phyloP scores from a whole-genome alignment of 108 stramenopile species.

The Epithemia pelagica region DNA sequence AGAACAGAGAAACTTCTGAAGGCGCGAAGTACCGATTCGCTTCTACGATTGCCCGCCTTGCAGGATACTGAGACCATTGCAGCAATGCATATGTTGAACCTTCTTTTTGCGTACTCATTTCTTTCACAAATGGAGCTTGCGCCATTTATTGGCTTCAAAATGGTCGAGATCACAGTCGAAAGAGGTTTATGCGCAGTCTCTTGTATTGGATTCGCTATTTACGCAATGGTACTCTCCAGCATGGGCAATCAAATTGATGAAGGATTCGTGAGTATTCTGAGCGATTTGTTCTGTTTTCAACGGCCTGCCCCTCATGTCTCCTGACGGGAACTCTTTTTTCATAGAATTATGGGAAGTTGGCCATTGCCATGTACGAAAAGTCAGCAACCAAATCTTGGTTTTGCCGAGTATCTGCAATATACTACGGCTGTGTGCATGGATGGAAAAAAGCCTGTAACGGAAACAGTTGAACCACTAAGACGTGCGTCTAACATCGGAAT shows the following conservation, averaged over 20 bases:
- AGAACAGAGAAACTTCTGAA: constrained; percentile 15
- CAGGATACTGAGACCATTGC: constrained; percentile 25
- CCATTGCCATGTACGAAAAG: constrained; percentile 20
- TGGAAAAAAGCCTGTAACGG: constrained; percentile 3
- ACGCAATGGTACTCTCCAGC: constrained; percentile 26
- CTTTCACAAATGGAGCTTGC: constrained; percentile 3
- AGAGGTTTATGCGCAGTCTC: constrained; percentile 32
- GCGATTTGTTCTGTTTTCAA: no score
- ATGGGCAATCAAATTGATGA: constrained; percentile 27
- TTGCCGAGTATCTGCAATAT: constrained; percentile 12
- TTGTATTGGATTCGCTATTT: constrained; percentile 33
- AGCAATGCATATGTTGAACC: constrained; percentile 39
- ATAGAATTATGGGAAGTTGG: constrained; percentile 28
- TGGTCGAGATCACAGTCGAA: constrained; percentile 34
- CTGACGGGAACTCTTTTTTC: no score
- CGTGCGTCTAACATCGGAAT: constrained; percentile 12
- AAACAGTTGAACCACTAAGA: constrained; percentile 12
- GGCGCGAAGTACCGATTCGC: constrained; percentile 14
- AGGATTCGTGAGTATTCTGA: constrained; percentile 16
- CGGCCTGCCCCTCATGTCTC: no score
- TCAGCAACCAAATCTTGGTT: constrained; percentile 20
- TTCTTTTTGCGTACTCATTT: constrained; percentile 19
- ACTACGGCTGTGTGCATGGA: constrained; percentile 18
- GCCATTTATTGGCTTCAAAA: constrained; percentile 22
- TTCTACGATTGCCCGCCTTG: constrained; percentile 24